Evolutionary conservation across 257 asterid species (phyloP), one percentile per base, ranked within the genome.

Genomic region (Paulownia fortunei): DNA sequence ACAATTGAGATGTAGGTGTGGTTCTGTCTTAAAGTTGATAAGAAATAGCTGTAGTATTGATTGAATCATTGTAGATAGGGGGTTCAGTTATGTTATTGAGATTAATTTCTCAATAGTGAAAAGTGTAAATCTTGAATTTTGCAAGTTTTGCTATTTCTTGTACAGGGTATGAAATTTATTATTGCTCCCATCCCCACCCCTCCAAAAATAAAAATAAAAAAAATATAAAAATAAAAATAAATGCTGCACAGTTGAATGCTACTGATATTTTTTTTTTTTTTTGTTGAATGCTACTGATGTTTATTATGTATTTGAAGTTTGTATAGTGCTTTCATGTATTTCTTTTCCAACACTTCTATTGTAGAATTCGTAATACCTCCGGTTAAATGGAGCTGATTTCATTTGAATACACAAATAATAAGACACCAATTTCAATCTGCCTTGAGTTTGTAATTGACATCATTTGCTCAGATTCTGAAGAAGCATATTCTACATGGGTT

Each of bases 1-100:
- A 56, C 63, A 23, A 65, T 52, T 77, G 78, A 66, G 69, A 75
- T 78, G 68, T 61, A 62, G 87, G 47, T 52, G 15, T n/a, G 12
- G 56, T 69, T 59, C 11, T 46, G 62, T 36, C 74, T 56, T 74
- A 26, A 52, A 32, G 49, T 39, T 74, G 44, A 60, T 6, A 32
- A 79, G 54, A 39, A 82, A 51, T 68, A 41, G 59, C 21, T 18
- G 72, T 37, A 61, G 26, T 67, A n/a, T 73, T 54, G 70, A 70
- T 76, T 41, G 63, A 64, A 76, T 39, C 59, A 24, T 59, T 76
- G 78, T 47, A 36, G 24, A 60, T 80, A 39, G 63, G 59, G n/a
- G 59, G n/a, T 72, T 72, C 23, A 18, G n/a, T 60, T 74, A 37
- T 63, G 46, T 56, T 52, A 6, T 63, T 36, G 55, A 27, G 64